Conservation (phyloP, 169 alveolate genomes). For the Plasmodium fragile region DNA sequence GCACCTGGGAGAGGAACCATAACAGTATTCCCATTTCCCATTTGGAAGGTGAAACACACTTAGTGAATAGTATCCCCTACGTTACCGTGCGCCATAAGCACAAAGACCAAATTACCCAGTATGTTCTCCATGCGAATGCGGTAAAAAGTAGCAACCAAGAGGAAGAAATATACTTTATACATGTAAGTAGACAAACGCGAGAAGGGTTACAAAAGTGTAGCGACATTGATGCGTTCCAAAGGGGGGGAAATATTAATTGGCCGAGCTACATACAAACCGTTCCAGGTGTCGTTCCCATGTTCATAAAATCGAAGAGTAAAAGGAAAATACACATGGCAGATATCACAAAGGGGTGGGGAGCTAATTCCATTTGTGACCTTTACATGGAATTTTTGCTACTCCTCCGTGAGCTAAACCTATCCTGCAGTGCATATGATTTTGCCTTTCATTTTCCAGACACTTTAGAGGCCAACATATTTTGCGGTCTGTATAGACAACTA, state of each 20-base stretch:
- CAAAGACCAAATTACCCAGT: neutral
- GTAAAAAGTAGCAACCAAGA: neutral
- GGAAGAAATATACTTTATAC: conserved; percentile 9
- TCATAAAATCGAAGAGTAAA: conserved; percentile 9
- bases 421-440: conserved; percentile 16
- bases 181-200: neutral
- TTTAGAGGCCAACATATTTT: neutral
- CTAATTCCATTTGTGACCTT: neutral
- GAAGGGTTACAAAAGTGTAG: neutral
- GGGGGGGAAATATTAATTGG: neutral
- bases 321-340: conserved; percentile 1
- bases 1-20: conserved; percentile 1
- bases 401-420: conserved; percentile 35
- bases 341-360: neutral
- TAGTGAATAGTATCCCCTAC: neutral
- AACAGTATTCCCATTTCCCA: conserved; percentile 9
- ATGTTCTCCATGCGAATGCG: conserved; percentile 8
- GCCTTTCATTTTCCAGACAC: conserved; percentile 8
- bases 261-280: neutral
- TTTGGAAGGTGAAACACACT: neutral
- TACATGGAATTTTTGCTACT: conserved; percentile 32
- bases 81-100: neutral
- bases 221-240: neutral
- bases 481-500: conserved; percentile 13
- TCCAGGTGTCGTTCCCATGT: conserved; percentile 15